phyloP scores from a whole-genome alignment of 2,329 filamentous ascomycete genomes.

The Mollisiaceae sp. region DNA sequence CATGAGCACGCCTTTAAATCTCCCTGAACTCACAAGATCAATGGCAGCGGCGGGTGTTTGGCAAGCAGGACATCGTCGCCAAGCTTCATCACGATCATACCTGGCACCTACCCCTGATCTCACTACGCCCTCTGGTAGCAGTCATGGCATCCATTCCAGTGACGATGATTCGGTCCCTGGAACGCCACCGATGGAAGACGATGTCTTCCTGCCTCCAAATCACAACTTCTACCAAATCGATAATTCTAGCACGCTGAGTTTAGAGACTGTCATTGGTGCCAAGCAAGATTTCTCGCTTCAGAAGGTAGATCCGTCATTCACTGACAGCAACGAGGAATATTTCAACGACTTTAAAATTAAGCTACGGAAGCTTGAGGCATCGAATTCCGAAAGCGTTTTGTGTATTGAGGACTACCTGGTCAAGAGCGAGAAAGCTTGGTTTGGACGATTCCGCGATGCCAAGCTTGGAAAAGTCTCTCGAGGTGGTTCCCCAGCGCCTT shows the following conservation, averaged over 20 bases:
- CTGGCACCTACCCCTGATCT: neutral
- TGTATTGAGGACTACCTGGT: constrained; percentile 6
- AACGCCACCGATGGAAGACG: neutral
- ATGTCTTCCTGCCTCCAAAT: neutral
- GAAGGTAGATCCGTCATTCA: neutral
- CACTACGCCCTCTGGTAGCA: neutral
- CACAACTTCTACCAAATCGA: constrained; percentile 2
- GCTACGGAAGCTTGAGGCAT: neutral
- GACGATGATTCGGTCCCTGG: neutral
- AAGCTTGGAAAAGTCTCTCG: neutral
- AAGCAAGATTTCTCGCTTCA: constrained; percentile 3
- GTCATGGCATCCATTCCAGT: neutral
- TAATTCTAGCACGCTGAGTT: neutral
- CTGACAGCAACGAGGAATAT: constrained; percentile 1
- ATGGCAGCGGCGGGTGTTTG: constrained; percentile 1
- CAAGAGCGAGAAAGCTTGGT: constrained; percentile 4
- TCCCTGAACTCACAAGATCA: neutral
- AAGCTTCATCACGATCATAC: neutral
- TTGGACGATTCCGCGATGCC: constrained; percentile 2
- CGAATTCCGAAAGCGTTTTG: neutral
- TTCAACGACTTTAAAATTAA: constrained; percentile 3
- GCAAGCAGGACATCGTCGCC: constrained; percentile 2
- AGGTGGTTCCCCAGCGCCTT: neutral
- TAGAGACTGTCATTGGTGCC: neutral
- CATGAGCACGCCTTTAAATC: neutral